Conservation (phyloP, 441 rosid species). For the Erysimum pusillum region DNA sequence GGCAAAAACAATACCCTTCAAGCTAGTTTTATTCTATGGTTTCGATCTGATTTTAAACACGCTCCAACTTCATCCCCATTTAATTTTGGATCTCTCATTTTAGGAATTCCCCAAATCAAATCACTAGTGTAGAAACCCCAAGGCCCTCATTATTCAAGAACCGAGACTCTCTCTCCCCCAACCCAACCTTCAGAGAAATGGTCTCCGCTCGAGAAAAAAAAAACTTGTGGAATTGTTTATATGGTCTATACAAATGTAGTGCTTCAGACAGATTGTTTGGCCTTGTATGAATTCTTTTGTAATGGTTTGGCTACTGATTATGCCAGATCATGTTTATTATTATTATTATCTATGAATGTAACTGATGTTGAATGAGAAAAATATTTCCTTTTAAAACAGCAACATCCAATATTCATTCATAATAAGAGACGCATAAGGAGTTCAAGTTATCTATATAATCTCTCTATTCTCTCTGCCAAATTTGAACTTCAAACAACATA, state of each 20-base stretch:
- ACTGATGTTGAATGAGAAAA: not conserved
- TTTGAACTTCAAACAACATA: conserved; percentile 29
- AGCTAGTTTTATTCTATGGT: too few relatives aligned
- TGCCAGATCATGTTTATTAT: too few relatives aligned
- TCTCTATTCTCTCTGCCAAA: conserved; percentile 31
- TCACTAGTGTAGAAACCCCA: too few relatives aligned
- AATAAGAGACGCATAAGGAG: not conserved
- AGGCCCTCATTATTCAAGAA: too few relatives aligned
- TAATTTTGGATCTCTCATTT: too few relatives aligned
- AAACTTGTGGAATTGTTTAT: too few relatives aligned
- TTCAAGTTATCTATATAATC: conserved; percentile 2
- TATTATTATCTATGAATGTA: not conserved
- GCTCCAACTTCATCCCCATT: too few relatives aligned
- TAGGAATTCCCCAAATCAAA: too few relatives aligned
- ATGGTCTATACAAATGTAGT: not conserved
- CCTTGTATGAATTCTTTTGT: not conserved
- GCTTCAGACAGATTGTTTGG: not conserved
- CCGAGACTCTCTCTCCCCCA: too few relatives aligned
- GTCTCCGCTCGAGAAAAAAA: too few relatives aligned
- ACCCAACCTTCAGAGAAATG: too few relatives aligned
- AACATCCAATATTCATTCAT: conserved; percentile 14
- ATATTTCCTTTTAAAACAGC: not conserved
- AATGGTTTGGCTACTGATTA: not conserved
- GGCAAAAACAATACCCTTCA: conserved; percentile 82
- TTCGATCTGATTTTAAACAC: too few relatives aligned